Base-by-base conservation (phyloP, 2,329 filamentous ascomycete species). In the Stagonosporopsis tanaceti region DNA sequence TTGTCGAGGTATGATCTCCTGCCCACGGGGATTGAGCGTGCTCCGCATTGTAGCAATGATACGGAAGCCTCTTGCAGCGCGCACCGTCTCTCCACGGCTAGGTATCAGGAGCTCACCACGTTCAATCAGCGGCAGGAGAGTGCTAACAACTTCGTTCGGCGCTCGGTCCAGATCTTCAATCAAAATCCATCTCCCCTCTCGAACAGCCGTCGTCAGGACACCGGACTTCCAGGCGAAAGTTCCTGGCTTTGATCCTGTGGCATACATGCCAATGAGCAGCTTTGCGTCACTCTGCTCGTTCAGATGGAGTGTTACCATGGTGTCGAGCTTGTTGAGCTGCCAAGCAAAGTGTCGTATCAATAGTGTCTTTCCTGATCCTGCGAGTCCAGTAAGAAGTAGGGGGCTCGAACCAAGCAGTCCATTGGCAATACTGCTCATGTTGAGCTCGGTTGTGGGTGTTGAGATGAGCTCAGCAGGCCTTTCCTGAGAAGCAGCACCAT, bases 241-340 rank as follows among this genome's bases (percentile, higher is more conserved):
- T 1, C 93, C 93, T 1, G 93, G 93, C 59, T 89, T 90, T 15
- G 90, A 87, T 56, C 93, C 93, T 22, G 93, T 95, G 1, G 94
- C 91, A 77, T 99, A 98, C 73, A 98, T 87, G 3, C 95, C 95
- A 61, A 99, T 87, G 38, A 99, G 86, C 80, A 96, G 91, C 77
- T 99, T 99, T 0, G 94, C 93, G 77, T 99, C 95, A 2, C 93
- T 98, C 76, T 99, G 96, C 77, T 98, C 95, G 73, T 99, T 99
- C 32, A 99, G 82, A 76, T 99, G 94, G 28, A 99, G 82, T 3
- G 94, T 98, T 50, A 99, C 90, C 87, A 99, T 93, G 57, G 86
- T 87, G 6, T 88, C 85, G 22, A 91, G 86, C 77, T 92, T 92
- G 60, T 90, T 91, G 53, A 98, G 85, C 65, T 89, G 86, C 67